A percentile compares a stretch with the other conserved stretches of the same genome.
Conservation (phyloP, 805 yeast genomes). For the Starmerella floris region DNA sequence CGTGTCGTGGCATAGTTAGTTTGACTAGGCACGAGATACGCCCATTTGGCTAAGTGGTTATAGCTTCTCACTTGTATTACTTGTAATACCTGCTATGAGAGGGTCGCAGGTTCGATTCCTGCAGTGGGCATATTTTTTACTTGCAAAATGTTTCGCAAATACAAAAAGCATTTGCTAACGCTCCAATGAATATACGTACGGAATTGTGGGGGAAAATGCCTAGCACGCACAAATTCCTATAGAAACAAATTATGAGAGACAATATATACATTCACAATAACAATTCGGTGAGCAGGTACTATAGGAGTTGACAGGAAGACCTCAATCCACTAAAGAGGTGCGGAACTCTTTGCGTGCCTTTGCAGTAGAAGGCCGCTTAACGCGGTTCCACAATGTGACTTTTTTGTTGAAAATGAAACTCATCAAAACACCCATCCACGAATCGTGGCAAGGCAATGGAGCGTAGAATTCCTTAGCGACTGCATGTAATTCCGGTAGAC, state of each 20-base stretch:
- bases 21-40: neutral
- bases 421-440: conserved; percentile 67
- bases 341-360: conserved; percentile 7
- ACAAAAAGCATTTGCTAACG: too few species aligned
- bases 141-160: too few species aligned
- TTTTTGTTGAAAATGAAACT: conserved; percentile 57
- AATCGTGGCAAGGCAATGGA: conserved; percentile 59
- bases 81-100: conserved; percentile 7
- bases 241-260: too few species aligned
- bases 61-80: conserved; percentile 20
- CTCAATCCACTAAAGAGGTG: neutral
- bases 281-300: too few species aligned
- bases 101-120: conserved; percentile 23
- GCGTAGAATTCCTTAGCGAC: conserved; percentile 73
- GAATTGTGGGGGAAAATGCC: too few species aligned
- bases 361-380: conserved; percentile 41
- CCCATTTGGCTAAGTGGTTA: conserved; percentile 22
- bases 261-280: too few species aligned
- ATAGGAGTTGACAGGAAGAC: too few species aligned
- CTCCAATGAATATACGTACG: too few species aligned
- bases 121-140: conserved; percentile 18
- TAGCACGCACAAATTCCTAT: too few species aligned
- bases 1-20: too few species aligned
- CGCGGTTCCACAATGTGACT: conserved; percentile 67
- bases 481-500: conserved; percentile 46